phyloP scores from a whole-genome alignment of 768 basidiomycete species.

The Rhodotorula toruloides region DNA sequence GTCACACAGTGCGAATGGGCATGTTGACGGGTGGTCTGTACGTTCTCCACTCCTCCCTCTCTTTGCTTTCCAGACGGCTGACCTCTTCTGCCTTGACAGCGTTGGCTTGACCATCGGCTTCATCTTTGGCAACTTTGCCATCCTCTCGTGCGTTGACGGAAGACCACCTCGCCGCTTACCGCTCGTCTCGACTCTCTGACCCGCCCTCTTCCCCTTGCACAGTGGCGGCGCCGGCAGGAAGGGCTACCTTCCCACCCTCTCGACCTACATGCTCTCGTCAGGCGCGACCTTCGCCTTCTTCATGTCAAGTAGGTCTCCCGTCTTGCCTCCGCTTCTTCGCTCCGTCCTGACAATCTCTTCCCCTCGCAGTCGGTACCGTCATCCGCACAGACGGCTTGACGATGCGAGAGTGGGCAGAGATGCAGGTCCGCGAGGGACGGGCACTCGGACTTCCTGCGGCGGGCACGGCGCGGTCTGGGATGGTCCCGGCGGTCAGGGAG shows the following conservation, averaged over 20 bases:
- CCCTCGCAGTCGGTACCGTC: slow-evolving; percentile 27
- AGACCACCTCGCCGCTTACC: slow-evolving; percentile 5
- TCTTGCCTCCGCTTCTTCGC: slow-evolving; percentile 13
- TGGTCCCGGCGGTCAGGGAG: slow-evolving; percentile 2
- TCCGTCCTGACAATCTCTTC: not conserved
- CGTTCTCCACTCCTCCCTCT: not conserved
- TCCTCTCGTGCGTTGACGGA: slow-evolving; percentile 62
- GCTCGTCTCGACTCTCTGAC: slow-evolving; percentile 2
- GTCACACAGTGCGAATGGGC: slow-evolving; percentile 34
- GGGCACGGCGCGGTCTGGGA: not conserved
- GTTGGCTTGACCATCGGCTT: slow-evolving; percentile 96
- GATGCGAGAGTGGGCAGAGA: slow-evolving; percentile 37
- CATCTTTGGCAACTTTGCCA: slow-evolving; percentile 89
- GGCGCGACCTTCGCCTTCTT: slow-evolving; percentile 97
- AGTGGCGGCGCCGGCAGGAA: slow-evolving; percentile 88
- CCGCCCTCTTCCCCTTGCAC: not conserved
- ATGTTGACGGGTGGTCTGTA: slow-evolving; percentile 26
- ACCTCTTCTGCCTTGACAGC: not conserved
- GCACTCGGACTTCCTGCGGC: slow-evolving; percentile 13
- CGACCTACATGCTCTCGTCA: slow-evolving; percentile 97
- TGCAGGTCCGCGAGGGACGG: slow-evolving; percentile 17
- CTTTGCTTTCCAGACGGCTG: not conserved
- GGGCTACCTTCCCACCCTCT: slow-evolving; percentile 82
- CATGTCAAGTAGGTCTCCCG: slow-evolving; percentile 74
- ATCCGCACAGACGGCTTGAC: slow-evolving; percentile 39